phyloP scores from a whole-genome alignment of 1,139 yeast genomes.

The Debaryomyces psychrophilus region DNA sequence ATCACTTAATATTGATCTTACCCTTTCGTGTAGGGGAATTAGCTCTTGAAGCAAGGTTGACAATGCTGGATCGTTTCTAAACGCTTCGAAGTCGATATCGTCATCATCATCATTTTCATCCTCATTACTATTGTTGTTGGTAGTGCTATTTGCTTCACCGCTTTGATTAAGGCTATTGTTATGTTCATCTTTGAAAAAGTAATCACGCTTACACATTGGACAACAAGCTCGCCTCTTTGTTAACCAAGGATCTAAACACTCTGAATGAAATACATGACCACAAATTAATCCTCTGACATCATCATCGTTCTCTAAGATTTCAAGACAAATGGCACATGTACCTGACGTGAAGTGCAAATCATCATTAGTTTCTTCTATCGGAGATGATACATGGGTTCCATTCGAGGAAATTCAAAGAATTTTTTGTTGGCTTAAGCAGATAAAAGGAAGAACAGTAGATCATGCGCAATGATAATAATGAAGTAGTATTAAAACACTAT shows the following conservation, averaged over 20 bases:
- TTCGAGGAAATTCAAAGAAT: neutral
- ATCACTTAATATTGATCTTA: conserved; percentile 36
- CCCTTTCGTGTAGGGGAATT: conserved; percentile 45
- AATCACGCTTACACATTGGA: conserved; percentile 82
- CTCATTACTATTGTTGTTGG: conserved; percentile 2
- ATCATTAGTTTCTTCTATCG: conserved; percentile 13
- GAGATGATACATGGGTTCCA: neutral
- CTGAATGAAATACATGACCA: conserved; percentile 83
- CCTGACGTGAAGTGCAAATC: conserved; percentile 66
- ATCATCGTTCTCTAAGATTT: conserved; percentile 62
- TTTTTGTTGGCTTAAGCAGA: neutral
- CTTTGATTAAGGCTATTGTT: conserved; percentile 4
- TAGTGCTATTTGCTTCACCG: conserved; percentile 1
- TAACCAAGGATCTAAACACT: conserved; percentile 84
- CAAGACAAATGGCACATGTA: conserved; percentile 82
- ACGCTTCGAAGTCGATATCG: conserved; percentile 42
- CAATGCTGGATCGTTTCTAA: conserved; percentile 44
- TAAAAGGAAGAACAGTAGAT: neutral
- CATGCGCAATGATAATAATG: neutral
- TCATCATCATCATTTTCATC: conserved; percentile 17
- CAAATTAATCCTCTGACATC: conserved; percentile 73
- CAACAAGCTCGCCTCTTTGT: conserved; percentile 77
- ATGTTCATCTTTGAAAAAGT: conserved; percentile 45
- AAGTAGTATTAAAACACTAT: neutral
- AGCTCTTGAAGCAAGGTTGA: conserved; percentile 45